Conservation (phyloP, 2,329 filamentous ascomycete genomes). For the Paraphoma sp. region DNA sequence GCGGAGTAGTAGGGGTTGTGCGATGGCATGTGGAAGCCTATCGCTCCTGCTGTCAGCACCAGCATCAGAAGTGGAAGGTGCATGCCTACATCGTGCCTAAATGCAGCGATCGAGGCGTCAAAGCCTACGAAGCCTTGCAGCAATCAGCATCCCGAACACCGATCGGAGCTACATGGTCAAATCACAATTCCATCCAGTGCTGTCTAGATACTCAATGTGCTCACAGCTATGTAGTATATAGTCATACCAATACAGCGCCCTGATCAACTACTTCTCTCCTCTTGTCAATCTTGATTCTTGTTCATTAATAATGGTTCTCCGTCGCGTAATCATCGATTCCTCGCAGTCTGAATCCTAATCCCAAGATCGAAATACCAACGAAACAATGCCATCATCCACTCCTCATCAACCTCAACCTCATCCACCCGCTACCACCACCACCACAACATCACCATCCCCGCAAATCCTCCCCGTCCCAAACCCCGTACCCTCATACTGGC, state of each 20-base stretch:
- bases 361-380: not conserved
- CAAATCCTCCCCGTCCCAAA: constrained; percentile 38
- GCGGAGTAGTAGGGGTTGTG: not conserved
- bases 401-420: not conserved
- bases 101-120: not conserved
- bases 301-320: not conserved
- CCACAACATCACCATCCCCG: not conserved
- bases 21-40: no score
- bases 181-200: not conserved
- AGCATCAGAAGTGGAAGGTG: no score
- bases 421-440: not conserved
- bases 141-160: constrained; percentile 8
- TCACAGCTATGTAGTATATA: no score
- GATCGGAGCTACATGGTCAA: constrained; percentile 3
- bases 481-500: constrained; percentile 48
- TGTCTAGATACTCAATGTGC: no score
- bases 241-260: no score
- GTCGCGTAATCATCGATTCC: not conserved
- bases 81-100: not conserved
- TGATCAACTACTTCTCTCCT: no score
- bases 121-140: not conserved
- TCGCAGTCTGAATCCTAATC: not conserved
- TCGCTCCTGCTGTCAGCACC: not conserved
- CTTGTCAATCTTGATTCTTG: no score
- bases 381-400: not conserved